Base-by-base conservation (phyloP, 257 asterid species). In the Solanum bulbocastanum region DNA sequence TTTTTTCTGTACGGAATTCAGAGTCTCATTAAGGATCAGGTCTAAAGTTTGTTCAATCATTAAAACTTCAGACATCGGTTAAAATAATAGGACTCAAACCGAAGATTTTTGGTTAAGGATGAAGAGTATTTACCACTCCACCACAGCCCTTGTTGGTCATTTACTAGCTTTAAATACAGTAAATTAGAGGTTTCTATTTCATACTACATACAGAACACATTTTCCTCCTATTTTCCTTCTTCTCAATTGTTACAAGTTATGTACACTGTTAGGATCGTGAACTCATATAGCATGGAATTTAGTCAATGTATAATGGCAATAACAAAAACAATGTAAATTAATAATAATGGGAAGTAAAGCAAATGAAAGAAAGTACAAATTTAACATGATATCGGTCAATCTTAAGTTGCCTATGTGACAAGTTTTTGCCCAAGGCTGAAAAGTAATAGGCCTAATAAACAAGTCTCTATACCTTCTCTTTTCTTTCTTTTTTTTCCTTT, bases 41-140 rank as follows among this genome's bases (percentile, higher is more conserved):
- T 52, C 9, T 23, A 52, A 52, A 52, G 60, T 52, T 49, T 49
- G 60, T 5, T 49, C 22, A 52, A 52, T 52, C 23, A 52, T 52
- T 23, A 52, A 52, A 16, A 52, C 1, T 52, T 52, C 3, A 52
- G 1, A 52, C 22, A 52, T 52, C 0, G 3, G 56, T 46, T 44
- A 46, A 14, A 46, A 46, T 46, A 2, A 46, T 7, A 46, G 0
- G 56, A 1, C 6, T 13, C 18, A 0, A 46, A 46, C 18, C 2
- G 18, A 46, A 46, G 60, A 49, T 3, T 5, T 49, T 46, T 49
- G 22, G 0, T 49, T 49, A 49, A 49, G 22, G 18, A 15, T 49
- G 23, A 49, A 5, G 23, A 15, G 3, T 49, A 16, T 23, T 49
- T 16, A 6, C 3, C 60, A 49, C 7, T 49, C 60, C 60, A 15